Evolutionary conservation across 768 basidiomycete species (phyloP), one percentile per base, ranked within the genome.

Genomic region (Rubroboletus satanas): DNA sequence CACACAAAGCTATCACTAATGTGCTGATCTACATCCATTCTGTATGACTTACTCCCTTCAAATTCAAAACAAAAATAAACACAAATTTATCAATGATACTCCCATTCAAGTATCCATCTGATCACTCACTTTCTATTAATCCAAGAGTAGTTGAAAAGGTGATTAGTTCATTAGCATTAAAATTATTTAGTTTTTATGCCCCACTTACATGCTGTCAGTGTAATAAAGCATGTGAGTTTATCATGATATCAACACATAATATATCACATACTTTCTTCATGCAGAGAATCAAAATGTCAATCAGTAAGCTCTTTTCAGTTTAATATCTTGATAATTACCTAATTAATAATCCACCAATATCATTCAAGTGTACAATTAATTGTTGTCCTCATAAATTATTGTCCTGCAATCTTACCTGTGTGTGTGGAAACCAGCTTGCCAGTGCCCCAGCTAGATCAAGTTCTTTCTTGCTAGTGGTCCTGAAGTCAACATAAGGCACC

Each of bases 391-490:
- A 0, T n/a, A 18, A 21, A 21, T 21, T 21, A 21, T 21, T 21
- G 21, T 21, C 21, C 21, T 2, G 2, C 21, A 45, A n/a, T 29
- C 28, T 29, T 45, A 29, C 43, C 43, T 45, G 8, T n/a, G 43
- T 45, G 17, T 45, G 43, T 45, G 43, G 43, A n/a, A 45, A 45
- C 43, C 43, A 45, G 5, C 17, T 29, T n/a, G 17, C 28, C 17
- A 45, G 29, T 45, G 28, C 43, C 6, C 7, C 3, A 12, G 6
- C 17, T 6, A 45, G 28, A 29, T 29, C 43, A 29, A 45, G 28
- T 1, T 29, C 28, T 7, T n/a, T 4, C 5, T 11, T 7, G 3
- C 7, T 1, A 28, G 5, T n/a, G 4, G 0, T 7, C 2, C 17
- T 45, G 1, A 29, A n/a, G 5, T 45, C 17, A 29, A 29, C 43